These are phyloP conservation scores for Neofusicoccum parvum DNA, from an alignment of 2,329 filamentous ascomycete species.

Conservation along the genomic window DNA sequence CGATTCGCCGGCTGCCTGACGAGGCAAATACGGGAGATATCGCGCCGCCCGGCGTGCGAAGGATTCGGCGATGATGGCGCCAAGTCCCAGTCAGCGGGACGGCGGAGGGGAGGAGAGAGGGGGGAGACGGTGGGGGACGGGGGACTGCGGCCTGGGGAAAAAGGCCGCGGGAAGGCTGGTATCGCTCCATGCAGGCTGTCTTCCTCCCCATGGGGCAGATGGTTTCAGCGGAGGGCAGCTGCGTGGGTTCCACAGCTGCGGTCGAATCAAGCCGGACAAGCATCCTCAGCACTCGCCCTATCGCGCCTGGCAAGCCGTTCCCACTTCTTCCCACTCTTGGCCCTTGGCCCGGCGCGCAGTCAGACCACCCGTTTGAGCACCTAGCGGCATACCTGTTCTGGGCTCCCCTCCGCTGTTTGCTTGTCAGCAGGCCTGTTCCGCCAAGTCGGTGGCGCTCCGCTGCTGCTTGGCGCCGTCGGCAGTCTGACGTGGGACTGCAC, in stretches of 20 bases:
- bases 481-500: neutral
- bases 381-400: conserved; percentile 2
- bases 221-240: neutral
- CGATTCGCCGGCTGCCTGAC: neutral
- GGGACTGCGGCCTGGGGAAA: too few relatives aligned
- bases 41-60: neutral
- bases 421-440: conserved; percentile 9
- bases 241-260: neutral
- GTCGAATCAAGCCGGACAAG: conserved; percentile 19
- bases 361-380: neutral
- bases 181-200: neutral
- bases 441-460: conserved; percentile 17
- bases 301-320: conserved; percentile 13
- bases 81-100: neutral
- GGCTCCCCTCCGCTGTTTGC: neutral
- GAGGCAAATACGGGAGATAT: neutral
- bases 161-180: neutral
- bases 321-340: conserved; percentile 18
- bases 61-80: conserved; percentile 8
- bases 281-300: conserved; percentile 1
- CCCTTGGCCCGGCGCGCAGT: conserved; percentile 1
- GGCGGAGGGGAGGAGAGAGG: neutral
- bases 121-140: too few relatives aligned
- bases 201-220: neutral
- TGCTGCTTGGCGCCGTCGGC: conserved; percentile 1